Conservation (phyloP, 1,139 yeast genomes). For the Sugiyamaella pinicola region DNA sequence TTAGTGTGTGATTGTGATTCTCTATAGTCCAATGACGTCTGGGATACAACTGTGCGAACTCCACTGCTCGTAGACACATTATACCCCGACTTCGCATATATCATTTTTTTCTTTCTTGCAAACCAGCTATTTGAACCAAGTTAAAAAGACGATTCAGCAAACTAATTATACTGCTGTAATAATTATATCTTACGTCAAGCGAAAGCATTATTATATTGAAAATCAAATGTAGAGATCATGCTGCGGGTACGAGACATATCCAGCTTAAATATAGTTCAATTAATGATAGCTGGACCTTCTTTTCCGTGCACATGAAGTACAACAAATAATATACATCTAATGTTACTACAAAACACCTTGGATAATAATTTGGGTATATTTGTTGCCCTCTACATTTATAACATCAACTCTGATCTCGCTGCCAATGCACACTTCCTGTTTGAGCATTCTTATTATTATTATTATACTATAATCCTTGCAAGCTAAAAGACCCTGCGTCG, state of each 20-base stretch:
- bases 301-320: conserved; percentile 2
- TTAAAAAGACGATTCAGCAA: neutral
- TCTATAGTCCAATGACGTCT: neutral
- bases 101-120: neutral
- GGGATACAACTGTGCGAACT: neutral
- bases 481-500: neutral
- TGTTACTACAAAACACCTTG: neutral
- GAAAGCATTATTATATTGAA: conserved; percentile 5
- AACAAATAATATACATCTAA: too few species aligned
- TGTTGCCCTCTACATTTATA: too few species aligned
- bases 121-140: neutral
- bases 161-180: neutral
- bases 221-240: conserved; percentile 2
- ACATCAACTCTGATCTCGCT: too few species aligned
- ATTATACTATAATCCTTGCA: neutral
- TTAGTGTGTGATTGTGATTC: neutral
- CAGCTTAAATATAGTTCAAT: conserved; percentile 8
- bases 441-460: neutral
- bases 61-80: conserved; percentile 7
- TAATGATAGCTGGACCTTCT: neutral
- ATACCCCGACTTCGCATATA: conserved; percentile 7
- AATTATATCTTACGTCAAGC: conserved; percentile 14
- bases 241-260: conserved; percentile 5
- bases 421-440: neutral
- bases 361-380: too few species aligned